A percentile compares a stretch with the other conserved stretches of the same genome.
These are phyloP conservation scores for Fusarium devonianum DNA, from an alignment of 2,329 filamentous ascomycete species.

Conservation along the genomic window DNA sequence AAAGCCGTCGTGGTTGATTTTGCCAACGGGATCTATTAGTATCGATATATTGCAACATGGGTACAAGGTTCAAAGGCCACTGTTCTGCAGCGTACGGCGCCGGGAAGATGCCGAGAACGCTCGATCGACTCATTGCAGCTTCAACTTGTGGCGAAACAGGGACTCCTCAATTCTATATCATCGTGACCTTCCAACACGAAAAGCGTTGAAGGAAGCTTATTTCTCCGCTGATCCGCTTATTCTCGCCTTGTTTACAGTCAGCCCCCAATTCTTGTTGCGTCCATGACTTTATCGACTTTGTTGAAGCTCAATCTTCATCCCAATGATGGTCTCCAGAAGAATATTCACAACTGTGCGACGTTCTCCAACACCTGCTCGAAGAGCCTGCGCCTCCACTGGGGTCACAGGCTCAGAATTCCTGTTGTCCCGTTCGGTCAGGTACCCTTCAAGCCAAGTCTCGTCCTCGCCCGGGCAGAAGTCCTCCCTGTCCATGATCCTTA, in stretches of 20 bases:
- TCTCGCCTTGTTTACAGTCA: background rate
- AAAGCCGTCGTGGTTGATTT: conserved; percentile 69
- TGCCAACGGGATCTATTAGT: conserved; percentile 52
- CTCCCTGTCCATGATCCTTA: background rate
- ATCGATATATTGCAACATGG: background rate
- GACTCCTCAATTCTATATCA: too few relatives aligned
- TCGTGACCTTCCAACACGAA: too few relatives aligned
- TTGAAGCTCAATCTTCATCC: background rate
- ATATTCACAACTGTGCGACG: background rate
- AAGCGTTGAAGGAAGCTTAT: too few relatives aligned
- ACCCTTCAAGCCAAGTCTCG: background rate
- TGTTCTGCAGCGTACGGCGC: too few relatives aligned
- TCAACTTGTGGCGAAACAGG: too few relatives aligned
- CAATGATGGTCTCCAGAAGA: background rate
- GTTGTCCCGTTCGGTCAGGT: background rate
- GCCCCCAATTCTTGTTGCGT: background rate
- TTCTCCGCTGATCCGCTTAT: too few relatives aligned
- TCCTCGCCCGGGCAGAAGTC: background rate
- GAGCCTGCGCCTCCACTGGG: background rate
- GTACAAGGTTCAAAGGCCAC: too few relatives aligned
- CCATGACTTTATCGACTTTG: background rate
- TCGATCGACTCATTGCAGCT: too few relatives aligned
- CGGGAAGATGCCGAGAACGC: too few relatives aligned
- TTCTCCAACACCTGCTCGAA: background rate
- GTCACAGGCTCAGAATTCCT: background rate